These are phyloP conservation scores for Aspergillus flavus DNA, from an alignment of 2,329 filamentous ascomycete genomes.

Conservation along the genomic window DNA sequence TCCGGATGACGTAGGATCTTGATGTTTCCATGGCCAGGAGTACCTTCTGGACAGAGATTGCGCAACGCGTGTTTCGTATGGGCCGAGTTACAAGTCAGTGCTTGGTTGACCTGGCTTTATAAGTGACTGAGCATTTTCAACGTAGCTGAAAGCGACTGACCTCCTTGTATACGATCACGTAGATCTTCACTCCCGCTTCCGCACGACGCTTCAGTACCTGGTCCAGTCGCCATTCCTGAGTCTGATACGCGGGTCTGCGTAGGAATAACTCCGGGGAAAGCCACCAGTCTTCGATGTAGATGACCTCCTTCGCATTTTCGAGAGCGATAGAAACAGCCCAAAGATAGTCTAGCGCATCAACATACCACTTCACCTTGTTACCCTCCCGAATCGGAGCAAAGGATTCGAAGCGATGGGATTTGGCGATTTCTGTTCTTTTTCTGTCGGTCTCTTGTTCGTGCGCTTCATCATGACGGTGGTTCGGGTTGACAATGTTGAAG, in stretches of 20 bases:
- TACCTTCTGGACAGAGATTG: slow-evolving; percentile 77
- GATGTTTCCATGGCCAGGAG: slow-evolving; percentile 85
- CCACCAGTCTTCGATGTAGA: slow-evolving; percentile 99
- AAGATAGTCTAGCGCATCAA: slow-evolving; percentile 93
- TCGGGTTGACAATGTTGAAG: slow-evolving; percentile 72
- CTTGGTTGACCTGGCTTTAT: slow-evolving; percentile 60
- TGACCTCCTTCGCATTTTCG: slow-evolving; percentile 87
- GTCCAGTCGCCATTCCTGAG: slow-evolving; percentile 86
- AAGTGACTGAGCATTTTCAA: slow-evolving; percentile 3
- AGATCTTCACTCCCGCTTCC: slow-evolving; percentile 92
- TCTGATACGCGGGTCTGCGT: slow-evolving; percentile 76
- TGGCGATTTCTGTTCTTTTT: slow-evolving; percentile 72
- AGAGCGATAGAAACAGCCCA: slow-evolving; percentile 89
- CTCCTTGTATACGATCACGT: slow-evolving; percentile 89
- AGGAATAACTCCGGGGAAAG: slow-evolving; percentile 85
- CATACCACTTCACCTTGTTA: slow-evolving; percentile 94
- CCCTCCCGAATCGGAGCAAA: slow-evolving; percentile 85
- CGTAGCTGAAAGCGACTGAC: slow-evolving; percentile 31
- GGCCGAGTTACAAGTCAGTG: slow-evolving; percentile 85
- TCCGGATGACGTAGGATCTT: slow-evolving; percentile 87
- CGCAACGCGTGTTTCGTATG: slow-evolving; percentile 89
- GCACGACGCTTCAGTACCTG: slow-evolving; percentile 83
- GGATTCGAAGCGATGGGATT: slow-evolving; percentile 81
- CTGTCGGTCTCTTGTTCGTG: slow-evolving; percentile 83
- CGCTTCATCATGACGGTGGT: slow-evolving; percentile 91